phyloP scores from a whole-genome alignment of 1,139 yeast species.

The Protomyces inundatus region DNA sequence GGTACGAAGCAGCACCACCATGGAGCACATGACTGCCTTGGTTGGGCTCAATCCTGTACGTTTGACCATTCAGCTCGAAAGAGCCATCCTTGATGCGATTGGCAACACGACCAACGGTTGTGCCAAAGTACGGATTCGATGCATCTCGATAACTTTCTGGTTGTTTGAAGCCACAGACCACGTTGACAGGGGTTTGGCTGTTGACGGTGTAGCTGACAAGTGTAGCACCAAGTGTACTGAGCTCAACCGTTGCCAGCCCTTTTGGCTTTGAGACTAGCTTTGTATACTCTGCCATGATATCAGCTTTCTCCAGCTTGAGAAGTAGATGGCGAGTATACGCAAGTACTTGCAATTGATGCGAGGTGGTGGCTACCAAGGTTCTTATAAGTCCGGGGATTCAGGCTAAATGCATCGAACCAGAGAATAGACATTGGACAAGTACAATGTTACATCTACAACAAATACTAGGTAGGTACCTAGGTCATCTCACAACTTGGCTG shows the following conservation, averaged over 20 bases:
- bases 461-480: too few species aligned
- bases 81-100: slow-evolving; percentile 53
- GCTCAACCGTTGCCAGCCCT: background rate
- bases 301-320: background rate
- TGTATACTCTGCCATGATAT: background rate
- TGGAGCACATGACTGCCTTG: slow-evolving; percentile 47
- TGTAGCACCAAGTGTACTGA: background rate
- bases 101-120: slow-evolving; percentile 53
- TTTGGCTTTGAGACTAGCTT: background rate
- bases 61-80: slow-evolving; percentile 44
- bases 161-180: background rate
- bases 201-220: background rate
- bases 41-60: slow-evolving; percentile 45
- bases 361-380: too few species aligned
- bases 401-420: too few species aligned
- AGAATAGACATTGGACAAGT: too few species aligned
- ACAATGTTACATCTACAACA: too few species aligned
- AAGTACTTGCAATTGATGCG: background rate
- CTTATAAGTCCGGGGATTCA: too few species aligned
- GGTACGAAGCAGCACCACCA: slow-evolving; percentile 53
- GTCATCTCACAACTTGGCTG: background rate
- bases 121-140: slow-evolving; percentile 22
- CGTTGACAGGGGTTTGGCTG: background rate
- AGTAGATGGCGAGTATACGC: background rate
- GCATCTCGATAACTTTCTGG: background rate